phyloP scores from a whole-genome alignment of 2,329 filamentous ascomycete species.

The Paecilomyces sp. region DNA sequence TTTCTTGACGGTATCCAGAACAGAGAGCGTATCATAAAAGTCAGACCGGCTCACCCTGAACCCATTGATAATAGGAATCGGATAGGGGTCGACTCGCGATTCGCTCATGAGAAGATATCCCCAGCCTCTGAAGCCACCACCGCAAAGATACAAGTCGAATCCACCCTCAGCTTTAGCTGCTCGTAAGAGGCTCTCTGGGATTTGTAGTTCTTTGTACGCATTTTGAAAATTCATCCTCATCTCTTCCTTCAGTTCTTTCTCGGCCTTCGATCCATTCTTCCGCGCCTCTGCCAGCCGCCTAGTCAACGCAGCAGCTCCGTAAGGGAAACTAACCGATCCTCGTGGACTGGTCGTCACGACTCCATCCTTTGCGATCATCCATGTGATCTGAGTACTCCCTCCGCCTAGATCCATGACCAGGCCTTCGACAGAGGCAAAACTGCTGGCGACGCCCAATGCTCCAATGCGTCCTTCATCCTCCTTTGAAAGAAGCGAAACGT shows the following conservation, averaged over 20 bases:
- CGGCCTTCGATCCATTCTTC: slow-evolving; percentile 26
- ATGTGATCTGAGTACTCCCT: slow-evolving; percentile 63
- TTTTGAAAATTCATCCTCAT: slow-evolving; percentile 53
- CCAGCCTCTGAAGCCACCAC: slow-evolving; percentile 85
- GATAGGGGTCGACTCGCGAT: slow-evolving; percentile 68
- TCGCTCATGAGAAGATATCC: slow-evolving; percentile 81
- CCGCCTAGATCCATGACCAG: slow-evolving; percentile 84
- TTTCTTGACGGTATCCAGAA: slow-evolving; percentile 33
- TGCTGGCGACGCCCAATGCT: slow-evolving; percentile 73
- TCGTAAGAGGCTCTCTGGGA: slow-evolving; percentile 48
- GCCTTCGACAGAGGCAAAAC: slow-evolving; percentile 62
- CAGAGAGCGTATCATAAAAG: slow-evolving; percentile 51
- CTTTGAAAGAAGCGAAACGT: slow-evolving; percentile 66
- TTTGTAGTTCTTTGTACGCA: slow-evolving; percentile 51
- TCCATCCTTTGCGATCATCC: slow-evolving; percentile 39
- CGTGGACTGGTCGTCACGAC: neutral
- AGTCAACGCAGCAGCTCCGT: neutral
- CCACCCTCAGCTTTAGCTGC: slow-evolving; percentile 39
- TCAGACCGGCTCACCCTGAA: slow-evolving; percentile 58
- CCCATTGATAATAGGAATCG: slow-evolving; percentile 73
- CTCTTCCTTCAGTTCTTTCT: slow-evolving; percentile 45
- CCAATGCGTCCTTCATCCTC: slow-evolving; percentile 77
- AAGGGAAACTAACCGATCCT: slow-evolving; percentile 43
- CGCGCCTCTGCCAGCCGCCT: neutral
- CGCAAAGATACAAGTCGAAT: slow-evolving; percentile 74